A percentile compares a stretch with the other conserved stretches of the same genome.
phyloP scores from a whole-genome alignment of 2,329 filamentous ascomycete species.

The Cyphellophora attinorum region DNA sequence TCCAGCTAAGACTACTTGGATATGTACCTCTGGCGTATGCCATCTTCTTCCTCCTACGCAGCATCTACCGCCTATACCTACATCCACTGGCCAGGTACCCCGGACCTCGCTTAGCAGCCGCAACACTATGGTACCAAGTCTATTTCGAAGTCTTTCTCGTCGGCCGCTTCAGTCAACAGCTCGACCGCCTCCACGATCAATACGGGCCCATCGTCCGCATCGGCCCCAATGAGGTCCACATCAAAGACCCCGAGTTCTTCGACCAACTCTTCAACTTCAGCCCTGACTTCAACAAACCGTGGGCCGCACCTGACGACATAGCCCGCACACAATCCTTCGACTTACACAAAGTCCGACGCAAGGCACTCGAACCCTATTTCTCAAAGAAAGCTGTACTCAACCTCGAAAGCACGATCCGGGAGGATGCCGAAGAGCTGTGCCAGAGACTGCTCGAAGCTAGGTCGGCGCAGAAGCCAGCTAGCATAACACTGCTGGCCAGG shows the following conservation, averaged over 20 bases:
- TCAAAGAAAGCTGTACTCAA: conserved; percentile 21
- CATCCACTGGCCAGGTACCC: conserved; percentile 24
- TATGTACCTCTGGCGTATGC: no score
- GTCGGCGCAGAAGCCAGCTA: conserved; percentile 5
- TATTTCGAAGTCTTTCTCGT: conserved; percentile 20
- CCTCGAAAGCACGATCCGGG: conserved; percentile 19
- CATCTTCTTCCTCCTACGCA: no score
- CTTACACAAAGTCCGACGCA: conserved; percentile 21
- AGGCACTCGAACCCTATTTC: conserved; percentile 26
- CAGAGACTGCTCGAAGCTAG: conserved; percentile 15
- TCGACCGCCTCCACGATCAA: conserved; percentile 20
- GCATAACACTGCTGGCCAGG: conserved; percentile 8
- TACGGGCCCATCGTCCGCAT: conserved; percentile 26
- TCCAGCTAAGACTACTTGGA: no score
- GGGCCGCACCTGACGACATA: conserved; percentile 22
- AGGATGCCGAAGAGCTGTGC: conserved; percentile 17
- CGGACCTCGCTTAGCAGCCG: conserved; percentile 23
- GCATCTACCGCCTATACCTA: conserved; percentile 22
- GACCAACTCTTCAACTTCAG: conserved; percentile 23
- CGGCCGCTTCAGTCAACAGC: conserved; percentile 18
- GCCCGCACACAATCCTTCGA: conserved; percentile 20
- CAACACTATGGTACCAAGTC: conserved; percentile 21
- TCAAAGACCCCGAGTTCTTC: conserved; percentile 22
- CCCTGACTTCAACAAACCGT: no score
- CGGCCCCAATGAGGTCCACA: conserved; percentile 24